phyloP scores from a whole-genome alignment of 805 yeast species.

The Diddensiella santjacobensis region DNA sequence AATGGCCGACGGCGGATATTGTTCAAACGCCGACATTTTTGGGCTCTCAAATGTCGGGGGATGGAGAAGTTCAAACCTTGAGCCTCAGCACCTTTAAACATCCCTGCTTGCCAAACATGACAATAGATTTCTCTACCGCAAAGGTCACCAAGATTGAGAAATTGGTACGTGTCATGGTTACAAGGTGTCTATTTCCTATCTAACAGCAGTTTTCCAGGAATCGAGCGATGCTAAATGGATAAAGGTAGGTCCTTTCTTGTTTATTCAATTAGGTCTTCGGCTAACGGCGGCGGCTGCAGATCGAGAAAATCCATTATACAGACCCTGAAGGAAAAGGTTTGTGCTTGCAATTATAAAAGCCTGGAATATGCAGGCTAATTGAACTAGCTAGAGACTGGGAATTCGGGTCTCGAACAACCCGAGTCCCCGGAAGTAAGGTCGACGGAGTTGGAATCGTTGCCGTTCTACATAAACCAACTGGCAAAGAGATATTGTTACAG shows the following conservation, averaged over 20 bases:
- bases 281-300: conserved; percentile 34
- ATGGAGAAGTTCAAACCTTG: too few species aligned
- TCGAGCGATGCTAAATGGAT: conserved; percentile 62
- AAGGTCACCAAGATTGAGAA: conserved; percentile 26
- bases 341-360: neutral
- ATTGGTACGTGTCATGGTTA: conserved; percentile 25
- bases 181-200: too few species aligned
- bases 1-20: conserved; percentile 36
- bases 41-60: neutral
- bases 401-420: conserved; percentile 75
- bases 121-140: conserved; percentile 27
- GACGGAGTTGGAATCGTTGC: conserved; percentile 87
- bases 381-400: conserved; percentile 76
- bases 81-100: too few species aligned
- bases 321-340: conserved; percentile 61
- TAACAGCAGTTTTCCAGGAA: conserved; percentile 18
- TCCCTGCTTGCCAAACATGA: too few species aligned
- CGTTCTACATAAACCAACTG: conserved; percentile 49
- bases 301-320: conserved; percentile 61
- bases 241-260: conserved; percentile 36
- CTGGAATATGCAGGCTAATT: neutral
- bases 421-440: conserved; percentile 55
- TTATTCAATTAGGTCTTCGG: neutral
- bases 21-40: neutral
- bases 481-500: conserved; percentile 61